Base-by-base conservation (phyloP, 1,284 basidiomycete species). In the Anthracocystis setariae region DNA sequence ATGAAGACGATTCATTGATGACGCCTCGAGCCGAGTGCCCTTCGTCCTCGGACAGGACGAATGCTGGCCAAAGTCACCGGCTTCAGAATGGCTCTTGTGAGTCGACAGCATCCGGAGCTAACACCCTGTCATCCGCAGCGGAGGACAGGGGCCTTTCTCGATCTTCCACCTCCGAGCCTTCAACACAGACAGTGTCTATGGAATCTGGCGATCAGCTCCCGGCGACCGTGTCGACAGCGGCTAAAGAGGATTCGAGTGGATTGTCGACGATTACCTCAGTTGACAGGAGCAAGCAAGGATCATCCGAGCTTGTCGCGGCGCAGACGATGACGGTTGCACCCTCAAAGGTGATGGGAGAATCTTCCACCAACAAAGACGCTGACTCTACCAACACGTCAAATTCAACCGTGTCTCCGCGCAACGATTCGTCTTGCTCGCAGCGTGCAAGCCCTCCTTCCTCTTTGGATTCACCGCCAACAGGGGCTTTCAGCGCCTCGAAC, bases 11-110 rank as follows among this genome's bases (percentile, higher is more conserved):
- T 27, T 48, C 47, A 23, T 48, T 47, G 17, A 44, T 24, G 13
- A 71, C 56, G 20, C 56, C 56, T 8, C 60, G 46, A 24, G 38
- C 20, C 8, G n/a, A 23, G 18, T 55, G 53, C 15, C 38, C 46
- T 17, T 21, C 32, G 17, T 33, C 46, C 8, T 10, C 33, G 33
- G 38, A 15, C 5, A 43, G 35, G 27, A 23, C 46, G 8, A 17
- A 18, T 15, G 32, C n/a, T 20, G n/a, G 2, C 21, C 27, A 21
- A 39, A 43, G 18, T 15, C 27, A 35, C 47, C 10, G 15, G 47
- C 15, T 18, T 23, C 46, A 38, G 12, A n/a, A 25, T 37, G 39
- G 45, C 7, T 47, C 20, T n/a, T 54, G 33, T 18, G 43, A 12
- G 27, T 17, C 53, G 39, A 29, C 37, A 17, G 18, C n/a, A n/a